Evolutionary conservation across 345 rosid genomes (phyloP), one percentile per base, ranked within the genome.

Genomic region (Citrus glauca): DNA sequence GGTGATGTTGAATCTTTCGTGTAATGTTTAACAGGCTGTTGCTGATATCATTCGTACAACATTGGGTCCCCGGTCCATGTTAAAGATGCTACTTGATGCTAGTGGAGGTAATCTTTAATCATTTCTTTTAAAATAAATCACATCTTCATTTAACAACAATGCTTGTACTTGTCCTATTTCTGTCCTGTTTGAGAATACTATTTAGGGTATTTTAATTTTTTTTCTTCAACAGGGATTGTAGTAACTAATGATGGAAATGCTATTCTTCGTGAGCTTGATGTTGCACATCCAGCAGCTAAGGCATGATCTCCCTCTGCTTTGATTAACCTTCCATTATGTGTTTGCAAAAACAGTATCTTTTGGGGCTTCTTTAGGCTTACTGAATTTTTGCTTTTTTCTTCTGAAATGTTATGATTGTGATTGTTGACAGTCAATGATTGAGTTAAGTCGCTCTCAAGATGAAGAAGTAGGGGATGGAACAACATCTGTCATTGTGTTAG

Each of bases 401-500:
- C 69, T n/a, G 13, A 59, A 66, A 1, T 32, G 67, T 81, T 66
- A 37, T n/a, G 9, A 71, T 76, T 74, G 60, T 22, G 69, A 55
- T 27, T 74, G 63, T n/a, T 79, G 69, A 64, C 87, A 93, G 97
- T 95, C 99, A 1, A 94, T 95, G 99, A 94, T 93, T 85, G 97
- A 95, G 80, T 81, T 95, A 75, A 95, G 98, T 74, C 96, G 98
- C 9, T 90, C 98, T 5, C 99, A 93, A 85, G 99, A 95, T 73
- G 99, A 92, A 89, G 98, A 95, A 87, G 98, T 95, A 4, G 98
- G 98, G 79, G 99, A 95, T 84, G 99, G 99, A 82, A 95, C 99
- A 50, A 95, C 99, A 74, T 93, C 99, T 32, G 97, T 93, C 73
- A 95, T 93, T 84, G 94, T 95, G 80, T 91, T 95, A 75, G 98